phyloP scores from a whole-genome alignment of 352 stramenopile species.

The Phytopythium chamaehyphon region DNA sequence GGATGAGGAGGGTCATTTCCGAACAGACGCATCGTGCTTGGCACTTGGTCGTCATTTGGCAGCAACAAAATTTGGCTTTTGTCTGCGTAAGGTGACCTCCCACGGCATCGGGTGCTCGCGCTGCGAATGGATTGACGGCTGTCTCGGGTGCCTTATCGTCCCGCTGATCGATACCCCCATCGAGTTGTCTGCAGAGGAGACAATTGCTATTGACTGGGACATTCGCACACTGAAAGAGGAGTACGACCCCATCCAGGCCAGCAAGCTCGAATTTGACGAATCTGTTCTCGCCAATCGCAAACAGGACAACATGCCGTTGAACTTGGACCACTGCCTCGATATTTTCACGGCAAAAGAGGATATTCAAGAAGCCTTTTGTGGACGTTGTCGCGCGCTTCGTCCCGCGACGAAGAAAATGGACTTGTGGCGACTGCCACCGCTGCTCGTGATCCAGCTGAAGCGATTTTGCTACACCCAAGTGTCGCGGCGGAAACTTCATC shows the following conservation, averaged over 20 bases:
- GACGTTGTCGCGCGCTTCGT: constrained; percentile 87
- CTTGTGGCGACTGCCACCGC: constrained; percentile 94
- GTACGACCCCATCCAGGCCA: constrained; percentile 83
- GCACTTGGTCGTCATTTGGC: constrained; percentile 62
- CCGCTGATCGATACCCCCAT: constrained; percentile 43
- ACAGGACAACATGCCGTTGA: constrained; percentile 77
- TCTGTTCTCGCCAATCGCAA: constrained; percentile 59
- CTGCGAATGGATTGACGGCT: constrained; percentile 88
- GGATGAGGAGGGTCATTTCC: constrained; percentile 14
- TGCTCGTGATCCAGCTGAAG: constrained; percentile 99
- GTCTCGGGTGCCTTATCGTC: constrained; percentile 77
- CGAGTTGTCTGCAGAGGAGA: constrained; percentile 65
- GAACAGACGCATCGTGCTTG: constrained; percentile 46
- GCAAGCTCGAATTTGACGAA: constrained; percentile 68
- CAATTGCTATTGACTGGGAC: constrained; percentile 88
- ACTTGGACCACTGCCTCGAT: constrained; percentile 78
- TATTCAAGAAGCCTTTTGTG: constrained; percentile 78
- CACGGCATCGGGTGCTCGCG: constrained; percentile 80
- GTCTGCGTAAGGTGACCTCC: constrained; percentile 74
- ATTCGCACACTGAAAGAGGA: constrained; percentile 84
- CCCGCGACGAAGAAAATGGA: constrained; percentile 95
- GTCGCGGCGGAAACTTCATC: constrained; percentile 92
- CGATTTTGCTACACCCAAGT: constrained; percentile 97
- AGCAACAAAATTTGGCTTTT: constrained; percentile 80
- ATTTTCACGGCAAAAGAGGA: constrained; percentile 84